Evolutionary conservation across 2,329 filamentous ascomycete genomes (phyloP).

Genomic region (Talaromyces sp.): DNA sequence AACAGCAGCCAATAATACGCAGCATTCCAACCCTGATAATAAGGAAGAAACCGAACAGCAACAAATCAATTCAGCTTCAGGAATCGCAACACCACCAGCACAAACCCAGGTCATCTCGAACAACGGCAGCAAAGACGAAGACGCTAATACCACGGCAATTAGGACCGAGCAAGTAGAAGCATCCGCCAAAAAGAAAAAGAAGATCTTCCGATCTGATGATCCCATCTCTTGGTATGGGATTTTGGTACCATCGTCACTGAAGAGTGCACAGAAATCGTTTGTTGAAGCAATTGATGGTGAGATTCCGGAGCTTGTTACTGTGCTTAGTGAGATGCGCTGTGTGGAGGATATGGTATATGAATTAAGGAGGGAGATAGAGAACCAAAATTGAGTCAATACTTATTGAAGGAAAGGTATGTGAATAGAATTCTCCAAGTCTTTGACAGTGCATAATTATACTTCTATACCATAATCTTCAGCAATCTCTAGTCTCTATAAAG

Average conservation of each 20-base stretch:
- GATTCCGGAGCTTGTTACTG: constrained; percentile 35
- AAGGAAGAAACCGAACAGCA: neutral
- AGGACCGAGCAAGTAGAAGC: neutral
- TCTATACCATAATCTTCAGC: neutral
- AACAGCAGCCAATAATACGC: neutral
- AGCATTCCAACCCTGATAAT: neutral
- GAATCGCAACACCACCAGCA: neutral
- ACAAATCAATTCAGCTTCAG: neutral
- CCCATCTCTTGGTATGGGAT: constrained; percentile 48
- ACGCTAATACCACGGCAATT: neutral
- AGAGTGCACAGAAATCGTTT: constrained; percentile 42
- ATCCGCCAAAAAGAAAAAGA: constrained; percentile 18
- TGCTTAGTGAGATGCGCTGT: constrained; percentile 36
- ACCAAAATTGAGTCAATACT: too few species aligned
- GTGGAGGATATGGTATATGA: constrained; percentile 37
- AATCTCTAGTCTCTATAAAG: neutral
- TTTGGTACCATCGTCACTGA: constrained; percentile 41
- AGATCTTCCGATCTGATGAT: constrained; percentile 31
- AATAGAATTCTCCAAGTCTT: too few species aligned
- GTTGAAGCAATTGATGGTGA: constrained; percentile 31
- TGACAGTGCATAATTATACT: neutral
- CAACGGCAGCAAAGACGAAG: constrained; percentile 2
- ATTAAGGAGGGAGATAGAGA: constrained; percentile 23
- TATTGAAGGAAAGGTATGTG: neutral
- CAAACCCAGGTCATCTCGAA: constrained; percentile 7